phyloP scores from a whole-genome alignment of 495 filamentous ascomycete genomes.

The Penicillium tannophilum region DNA sequence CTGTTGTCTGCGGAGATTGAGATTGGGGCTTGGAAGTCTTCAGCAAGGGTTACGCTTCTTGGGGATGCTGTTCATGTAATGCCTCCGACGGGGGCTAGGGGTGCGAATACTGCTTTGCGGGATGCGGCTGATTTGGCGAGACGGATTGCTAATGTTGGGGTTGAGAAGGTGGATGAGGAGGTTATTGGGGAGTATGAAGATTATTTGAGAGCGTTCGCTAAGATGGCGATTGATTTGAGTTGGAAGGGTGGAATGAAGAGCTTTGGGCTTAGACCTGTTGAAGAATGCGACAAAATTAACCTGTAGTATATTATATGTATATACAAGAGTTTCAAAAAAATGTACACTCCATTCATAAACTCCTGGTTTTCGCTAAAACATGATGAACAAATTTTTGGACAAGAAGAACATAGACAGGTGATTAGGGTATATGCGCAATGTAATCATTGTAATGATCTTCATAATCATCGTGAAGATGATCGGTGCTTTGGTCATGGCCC shows the following conservation, averaged over 20 bases:
- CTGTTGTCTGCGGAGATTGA: conserved; percentile 43
- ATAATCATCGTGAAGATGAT: neutral
- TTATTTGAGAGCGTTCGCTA: conserved; percentile 30
- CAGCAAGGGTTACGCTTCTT: conserved; percentile 57
- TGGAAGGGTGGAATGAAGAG: conserved; percentile 29
- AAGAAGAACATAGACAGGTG: neutral
- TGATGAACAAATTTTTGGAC: neutral
- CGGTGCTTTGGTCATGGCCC: too few relatives aligned
- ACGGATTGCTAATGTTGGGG: conserved; percentile 28
- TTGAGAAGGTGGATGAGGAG: conserved; percentile 26
- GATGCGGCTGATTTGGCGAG: conserved; percentile 36
- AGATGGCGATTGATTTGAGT: conserved; percentile 25
- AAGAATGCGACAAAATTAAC: conserved; percentile 28
- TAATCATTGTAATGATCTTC: neutral
- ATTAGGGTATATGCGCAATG: neutral
- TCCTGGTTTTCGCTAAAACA: conserved; percentile 2
- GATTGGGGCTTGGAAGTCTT: conserved; percentile 33
- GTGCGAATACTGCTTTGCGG: conserved; percentile 59
- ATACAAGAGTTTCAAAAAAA: neutral
- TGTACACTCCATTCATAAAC: neutral
- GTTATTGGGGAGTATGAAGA: conserved; percentile 33
- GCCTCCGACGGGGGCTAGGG: conserved; percentile 62
- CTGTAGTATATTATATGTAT: conserved; percentile 1
- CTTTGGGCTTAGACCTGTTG: conserved; percentile 30
- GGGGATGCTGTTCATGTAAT: conserved; percentile 64